Evolutionary conservation across 257 asterid genomes (phyloP), one percentile per base, ranked within the genome.

Genomic region (Ligustrum vulgare): DNA sequence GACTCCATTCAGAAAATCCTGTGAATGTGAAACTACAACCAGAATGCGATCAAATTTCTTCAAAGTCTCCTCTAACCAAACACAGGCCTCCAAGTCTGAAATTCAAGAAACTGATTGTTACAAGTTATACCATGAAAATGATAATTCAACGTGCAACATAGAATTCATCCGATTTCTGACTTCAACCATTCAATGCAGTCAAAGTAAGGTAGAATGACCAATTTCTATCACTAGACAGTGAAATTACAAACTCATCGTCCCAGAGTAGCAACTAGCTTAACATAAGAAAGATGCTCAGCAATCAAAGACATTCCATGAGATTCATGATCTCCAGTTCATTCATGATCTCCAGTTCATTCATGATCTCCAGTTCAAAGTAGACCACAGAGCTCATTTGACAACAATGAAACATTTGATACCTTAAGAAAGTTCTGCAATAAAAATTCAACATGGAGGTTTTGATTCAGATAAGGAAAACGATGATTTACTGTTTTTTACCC

Each of bases 1-100:
- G 49, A 95, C 97, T 71, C 99, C 99, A 77, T 95, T 95, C 77
- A 95, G 86, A 77, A 95, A 95, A 78, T 95, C 99, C 81, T 95
- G 99, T 68, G 98, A 95, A 82, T 95, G 99, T 37, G 99, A 95
- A 36, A 95, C 92, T 81, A 95, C 99, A 2, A 95, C 99, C 47
- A 95, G 90, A 77, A 95, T 95, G 2, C 97, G 89, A 10, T 91
- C 95, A n/a, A 95, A 91, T 4, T 83, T 95, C 84, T 95, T 95
- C 82, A 95, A 74, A 1, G 84, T 93, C 85, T 95, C 99, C 78
- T 95, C 99, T 41, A 95, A 77, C 99, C 99, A 95, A 67, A 95
- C 99, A 45, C 99, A 95, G 51, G 99, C 99, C 78, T 95, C 98
- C 78, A 95, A 81, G 76, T 95, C 99, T 95, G 92, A 66, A 58